Evolutionary conservation across 1,139 yeast species (phyloP), one percentile per base, ranked within the genome.

Genomic region (Wickerhamiella infanticola): DNA sequence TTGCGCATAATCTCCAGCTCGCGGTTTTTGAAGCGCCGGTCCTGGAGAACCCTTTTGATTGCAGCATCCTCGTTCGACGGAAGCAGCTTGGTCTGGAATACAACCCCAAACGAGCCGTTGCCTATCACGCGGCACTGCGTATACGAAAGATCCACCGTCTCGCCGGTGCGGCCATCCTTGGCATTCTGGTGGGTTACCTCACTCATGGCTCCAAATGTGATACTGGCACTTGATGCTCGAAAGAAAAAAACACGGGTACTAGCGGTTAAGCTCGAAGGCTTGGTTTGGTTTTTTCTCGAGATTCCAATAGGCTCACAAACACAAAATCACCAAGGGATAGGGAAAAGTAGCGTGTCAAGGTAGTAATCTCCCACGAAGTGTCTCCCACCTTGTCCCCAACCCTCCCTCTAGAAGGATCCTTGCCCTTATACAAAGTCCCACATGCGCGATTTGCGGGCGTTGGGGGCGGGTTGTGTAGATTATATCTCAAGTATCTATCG

Each of bases 61-160:
- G 98, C 99, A 26, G 93, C 94, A 43, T 68, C 67, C 58, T 80
- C 84, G 50, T 82, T 79, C 36, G 82, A 71, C 26, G 94, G 90
- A 53, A 76, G 63, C 41, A 90, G 71, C 50, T 76, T 79, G 7
- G 95, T 85, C 58, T 85, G 94, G 61, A 85, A 86, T 29, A 90
- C 98, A 35, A 86, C 90, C 4, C 98, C 98, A 68, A 90, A 90
- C 24, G 97, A 86, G 13, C 98, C 98, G 63, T 85, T 94, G 18
- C 98, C 98, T 45, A 88, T 94, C 72, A 88, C 88, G 58, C 83
- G 78, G 48, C 77, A 74, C 59, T 79, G 84, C 33, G 84, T 75
- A 65, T 81, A 82, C 51, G 74, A 74, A 49, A 83, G 70, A 47
- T 73, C 73, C 48, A 71, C 71, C 37, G 69, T 58, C 53, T 76